Evolutionary conservation across 768 basidiomycete genomes (phyloP), one percentile per base, ranked within the genome.

Genomic region (Kwoniella mangroviensis): DNA sequence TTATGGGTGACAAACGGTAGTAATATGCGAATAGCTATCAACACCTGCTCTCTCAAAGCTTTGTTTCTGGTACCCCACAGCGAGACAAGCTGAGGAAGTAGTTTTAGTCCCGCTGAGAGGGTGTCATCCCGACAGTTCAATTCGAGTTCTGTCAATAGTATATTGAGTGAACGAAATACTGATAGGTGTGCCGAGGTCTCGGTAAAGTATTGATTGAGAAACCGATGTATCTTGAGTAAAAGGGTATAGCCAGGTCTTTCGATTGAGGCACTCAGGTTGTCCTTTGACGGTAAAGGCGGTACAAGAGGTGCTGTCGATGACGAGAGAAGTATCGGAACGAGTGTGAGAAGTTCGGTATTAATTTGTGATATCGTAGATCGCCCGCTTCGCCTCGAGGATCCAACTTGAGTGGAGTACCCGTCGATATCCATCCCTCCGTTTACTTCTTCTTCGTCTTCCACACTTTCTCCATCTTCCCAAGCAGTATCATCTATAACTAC

Each of bases 61-160:
- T 87, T 89, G 80, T 89, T 90, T 83, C 92, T 93, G 19, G 90
- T 90, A 2, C 86, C 86, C 93, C 93, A 97, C 26, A 96, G 83
- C 2, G 83, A 84, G 2, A 94, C 85, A 5, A 98, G 77, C 2
- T 82, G 81, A 56, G 88, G 84, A 89, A 94, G 92, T 1, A 89
- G 84, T 34, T 83, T 83, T 4, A 84, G 83, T 0, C 92, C 91
- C 72, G 92, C 90, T 19, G 81, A 81, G 9, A 87, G 85, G 45
- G 92, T 87, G 2, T 87, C 86, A 9, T 85, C 78, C 52, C 86
- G 88, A 68, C 84, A 86, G 79, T 98, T 98, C 65, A 96, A 84
- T 2, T 92, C 88, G n/a, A 94, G 83, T 65, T 92, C 90, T 2
- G 86, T 87, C 9, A 98, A 87, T 1, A 90, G 86, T 2, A 89